Percentiles rank a stretch among this genome's conserved stretches.
Conservation (phyloP, 2,329 filamentous ascomycete species). For the Pseudocercospora ulei region DNA sequence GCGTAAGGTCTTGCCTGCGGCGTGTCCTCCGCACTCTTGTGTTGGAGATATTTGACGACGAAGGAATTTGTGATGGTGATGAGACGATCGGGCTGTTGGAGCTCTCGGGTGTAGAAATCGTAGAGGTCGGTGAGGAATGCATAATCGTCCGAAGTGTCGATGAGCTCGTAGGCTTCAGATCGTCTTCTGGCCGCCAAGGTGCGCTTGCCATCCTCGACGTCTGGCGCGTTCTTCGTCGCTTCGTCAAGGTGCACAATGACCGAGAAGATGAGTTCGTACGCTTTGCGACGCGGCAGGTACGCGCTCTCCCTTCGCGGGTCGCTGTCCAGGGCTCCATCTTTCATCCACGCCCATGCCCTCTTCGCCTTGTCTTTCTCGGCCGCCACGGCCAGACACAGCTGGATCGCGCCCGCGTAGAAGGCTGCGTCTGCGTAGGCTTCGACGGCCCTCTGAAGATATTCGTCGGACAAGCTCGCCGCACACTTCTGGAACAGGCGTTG, state of each 20-base stretch:
- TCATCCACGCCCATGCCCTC: constrained; percentile 72
- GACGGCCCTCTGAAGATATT: constrained; percentile 69
- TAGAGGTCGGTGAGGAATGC: constrained; percentile 96
- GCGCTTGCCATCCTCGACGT: constrained; percentile 65
- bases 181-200: constrained; percentile 69
- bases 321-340: constrained; percentile 62
- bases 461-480: constrained; percentile 62
- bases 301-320: constrained; percentile 56
- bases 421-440: constrained; percentile 68
- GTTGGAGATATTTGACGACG: constrained; percentile 74
- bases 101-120: constrained; percentile 80
- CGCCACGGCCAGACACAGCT: constrained; percentile 74
- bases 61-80: constrained; percentile 75
- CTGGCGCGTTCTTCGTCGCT: constrained; percentile 57
- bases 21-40: constrained; percentile 57
- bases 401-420: constrained; percentile 86
- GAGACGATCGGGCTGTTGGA: constrained; percentile 75
- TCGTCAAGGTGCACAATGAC: constrained; percentile 68
- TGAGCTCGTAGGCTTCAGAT: constrained; percentile 79
- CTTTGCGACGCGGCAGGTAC: constrained; percentile 63
- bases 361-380: constrained; percentile 79
- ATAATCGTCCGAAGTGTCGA: constrained; percentile 79
- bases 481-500: constrained; percentile 81
- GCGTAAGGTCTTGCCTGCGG: constrained; percentile 54
- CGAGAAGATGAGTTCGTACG: constrained; percentile 80